Base-by-base conservation (phyloP, 2,329 filamentous ascomycete species). In the Arthrobotrys musiformis region DNA sequence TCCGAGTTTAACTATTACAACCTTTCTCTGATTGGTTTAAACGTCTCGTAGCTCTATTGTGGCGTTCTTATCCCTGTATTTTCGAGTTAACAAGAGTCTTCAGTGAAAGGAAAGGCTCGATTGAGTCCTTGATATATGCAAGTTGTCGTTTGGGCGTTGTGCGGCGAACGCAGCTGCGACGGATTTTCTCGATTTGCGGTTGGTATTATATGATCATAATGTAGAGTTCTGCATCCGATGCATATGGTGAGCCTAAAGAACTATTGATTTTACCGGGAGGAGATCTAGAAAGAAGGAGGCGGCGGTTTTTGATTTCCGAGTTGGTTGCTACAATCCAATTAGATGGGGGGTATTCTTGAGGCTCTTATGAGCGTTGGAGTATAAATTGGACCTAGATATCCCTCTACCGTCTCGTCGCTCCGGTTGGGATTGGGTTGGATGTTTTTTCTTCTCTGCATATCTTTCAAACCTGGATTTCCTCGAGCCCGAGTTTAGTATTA, bases 121-220 rank as follows among this genome's bases (percentile, higher is more conserved):
- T n/a, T 8, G 7, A n/a, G 19, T 42, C 4, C n/a, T 42, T 42
- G 40, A 22, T 56, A 48, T 48, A 46, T 46, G 44, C 44, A 48
- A 2, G 30, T 26, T 52, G 11, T 8, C 2, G 19, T 3, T 13
- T n/a, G 48, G 13, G 50, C 30, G 17, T 8, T n/a, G 50, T 15
- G 50, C 50, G 28, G 8, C 50, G 50, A 56, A 56, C 50, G 50
- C 50, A 56, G 50, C 1, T 56, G 50, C 50, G 28, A 35, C 9
- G 4, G 4, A 2, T 52, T 35, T 13, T 5, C 8, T 52, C 28
- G 40, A 17, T 2, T 35, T 22, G n/a, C 22, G 5, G 13, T 28
- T 11, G 8, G 35, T 56, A 35, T n/a, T n/a, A n/a, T n/a, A n/a
- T n/a, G n/a, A n/a, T 56, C 50, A n/a, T 37, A 17, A 56, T 19